These are phyloP conservation scores for Lathyrus sativus DNA, from an alignment of 306 rosid genomes.

Conservation along the genomic window DNA sequence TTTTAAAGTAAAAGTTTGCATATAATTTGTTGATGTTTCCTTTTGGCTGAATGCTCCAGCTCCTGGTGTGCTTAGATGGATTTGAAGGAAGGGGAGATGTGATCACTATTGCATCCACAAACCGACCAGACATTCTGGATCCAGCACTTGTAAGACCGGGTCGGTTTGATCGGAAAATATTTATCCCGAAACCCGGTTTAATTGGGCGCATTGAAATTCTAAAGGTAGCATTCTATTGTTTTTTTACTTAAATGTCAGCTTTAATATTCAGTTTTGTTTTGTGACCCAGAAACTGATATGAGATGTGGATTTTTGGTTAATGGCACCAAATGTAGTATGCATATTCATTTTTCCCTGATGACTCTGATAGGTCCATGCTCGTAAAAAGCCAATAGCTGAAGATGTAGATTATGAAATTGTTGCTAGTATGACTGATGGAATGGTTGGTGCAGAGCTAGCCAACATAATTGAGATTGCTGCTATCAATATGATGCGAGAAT, in stretches of 20 bases:
- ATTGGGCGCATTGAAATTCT: slow-evolving; percentile 92
- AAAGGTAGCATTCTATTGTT: slow-evolving; percentile 49
- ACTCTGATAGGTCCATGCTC: slow-evolving; percentile 81
- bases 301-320: slow-evolving; percentile 28
- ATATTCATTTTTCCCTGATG: slow-evolving; percentile 32
- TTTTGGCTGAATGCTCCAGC: slow-evolving; percentile 62
- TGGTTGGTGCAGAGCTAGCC: slow-evolving; percentile 99
- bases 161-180: slow-evolving; percentile 90
- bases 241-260: slow-evolving; percentile 18
- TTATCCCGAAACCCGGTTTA: slow-evolving; percentile 91
- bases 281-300: slow-evolving; percentile 4
- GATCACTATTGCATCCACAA: slow-evolving; percentile 96
- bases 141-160: slow-evolving; percentile 99
- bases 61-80: slow-evolving; percentile 93
- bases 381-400: slow-evolving; percentile 92
- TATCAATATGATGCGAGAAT: slow-evolving; percentile 91
- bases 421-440: slow-evolving; percentile 94
- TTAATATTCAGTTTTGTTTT: slow-evolving; percentile 23
- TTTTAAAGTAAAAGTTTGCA: slow-evolving; percentile 13
- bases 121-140: slow-evolving; percentile 95
- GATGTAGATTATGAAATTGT: slow-evolving; percentile 92
- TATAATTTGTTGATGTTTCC: slow-evolving; percentile 41
- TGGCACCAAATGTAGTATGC: slow-evolving; percentile 6
- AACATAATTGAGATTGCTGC: slow-evolving; percentile 98
- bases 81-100: slow-evolving; percentile 99